phyloP scores from a whole-genome alignment of 2,329 filamentous ascomycete species.

The Fusarium protoensiforme region DNA sequence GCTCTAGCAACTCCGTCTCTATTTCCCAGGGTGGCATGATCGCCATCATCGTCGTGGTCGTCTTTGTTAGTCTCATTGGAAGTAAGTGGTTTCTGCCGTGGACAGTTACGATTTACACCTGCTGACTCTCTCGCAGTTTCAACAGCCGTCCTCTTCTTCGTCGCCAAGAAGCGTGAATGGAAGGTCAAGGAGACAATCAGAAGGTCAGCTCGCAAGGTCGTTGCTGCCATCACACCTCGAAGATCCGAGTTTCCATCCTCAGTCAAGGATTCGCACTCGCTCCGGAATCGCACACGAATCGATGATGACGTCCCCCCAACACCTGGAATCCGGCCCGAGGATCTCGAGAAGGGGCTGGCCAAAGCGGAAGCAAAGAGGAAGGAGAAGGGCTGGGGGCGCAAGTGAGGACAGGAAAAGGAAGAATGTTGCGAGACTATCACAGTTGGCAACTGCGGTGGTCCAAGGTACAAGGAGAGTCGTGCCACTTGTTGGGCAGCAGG shows the following conservation, averaged over 20 bases:
- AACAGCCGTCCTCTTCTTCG: slow-evolving; percentile 76
- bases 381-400: slow-evolving; percentile 41
- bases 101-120: not conserved
- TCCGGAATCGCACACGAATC: slow-evolving; percentile 57
- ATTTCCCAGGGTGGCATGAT: slow-evolving; percentile 77
- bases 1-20: slow-evolving; percentile 65
- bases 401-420: slow-evolving; percentile 3
- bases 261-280: slow-evolving; percentile 56
- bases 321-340: slow-evolving; percentile 63
- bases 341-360: slow-evolving; percentile 68
- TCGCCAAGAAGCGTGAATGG: slow-evolving; percentile 89
- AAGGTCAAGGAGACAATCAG: slow-evolving; percentile 78
- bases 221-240: slow-evolving; percentile 70
- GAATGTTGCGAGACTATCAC: not conserved
- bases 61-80: slow-evolving; percentile 73
- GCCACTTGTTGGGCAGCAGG: not conserved
- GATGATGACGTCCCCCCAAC: slow-evolving; percentile 69
- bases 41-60: slow-evolving; percentile 80
- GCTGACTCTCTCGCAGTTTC: slow-evolving; percentile 59
- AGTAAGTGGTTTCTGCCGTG: slow-evolving; percentile 59
- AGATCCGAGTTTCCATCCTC: slow-evolving; percentile 70
- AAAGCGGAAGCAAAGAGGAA: slow-evolving; percentile 51
- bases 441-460: not conserved
- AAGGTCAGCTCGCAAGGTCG: slow-evolving; percentile 72
- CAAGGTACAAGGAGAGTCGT: not conserved